Base-by-base conservation (phyloP, 768 basidiomycete species). In the Leccinum olivaceopallidum region DNA sequence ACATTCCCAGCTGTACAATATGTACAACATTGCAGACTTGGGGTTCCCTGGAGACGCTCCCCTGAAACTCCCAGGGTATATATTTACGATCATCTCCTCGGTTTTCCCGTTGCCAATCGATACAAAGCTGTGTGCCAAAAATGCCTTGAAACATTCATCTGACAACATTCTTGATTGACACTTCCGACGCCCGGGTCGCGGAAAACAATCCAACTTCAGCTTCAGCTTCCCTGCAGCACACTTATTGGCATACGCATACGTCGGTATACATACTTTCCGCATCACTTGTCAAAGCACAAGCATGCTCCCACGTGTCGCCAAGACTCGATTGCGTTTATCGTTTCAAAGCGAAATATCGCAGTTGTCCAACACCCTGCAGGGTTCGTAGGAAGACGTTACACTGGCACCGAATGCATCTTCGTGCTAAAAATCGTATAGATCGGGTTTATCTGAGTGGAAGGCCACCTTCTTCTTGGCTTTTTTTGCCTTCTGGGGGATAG, bases 341-440 rank as follows among this genome's bases (percentile, higher is more conserved):
- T 32, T 20, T n/a, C 24, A 28, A 16, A 52, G 28, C 12, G 4
- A 30, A 18, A 51, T 30, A 22, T n/a, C 52, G 52, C 32, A 8
- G 30, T 34, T 32, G 13, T 53, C 52, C 55, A 14, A 20, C 9
- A 26, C n/a, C 18, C 20, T 14, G 20, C 28, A 56, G 24, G 16
- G 30, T 32, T n/a, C 20, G 30, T 32, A 32, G 26, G 13, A 59
- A 37, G 26, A 16, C 14, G 22, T 24, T 20, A 34, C 49, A 28
- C 26, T 28, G 26, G 26, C 26, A 39, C 14, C 14, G 32, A 32
- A 24, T 59, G 5, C 20, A 47, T 47, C 44, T 47, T 20, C 32
- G 20, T 42, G 37, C 82, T 75, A 90, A 71, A 90, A 90, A 67
- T 89, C 90, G 69, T 90, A 91, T 73, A 91, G 64, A 63, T 90